Conservation (phyloP, 768 basidiomycete genomes). For the Suillus discolor region DNA sequence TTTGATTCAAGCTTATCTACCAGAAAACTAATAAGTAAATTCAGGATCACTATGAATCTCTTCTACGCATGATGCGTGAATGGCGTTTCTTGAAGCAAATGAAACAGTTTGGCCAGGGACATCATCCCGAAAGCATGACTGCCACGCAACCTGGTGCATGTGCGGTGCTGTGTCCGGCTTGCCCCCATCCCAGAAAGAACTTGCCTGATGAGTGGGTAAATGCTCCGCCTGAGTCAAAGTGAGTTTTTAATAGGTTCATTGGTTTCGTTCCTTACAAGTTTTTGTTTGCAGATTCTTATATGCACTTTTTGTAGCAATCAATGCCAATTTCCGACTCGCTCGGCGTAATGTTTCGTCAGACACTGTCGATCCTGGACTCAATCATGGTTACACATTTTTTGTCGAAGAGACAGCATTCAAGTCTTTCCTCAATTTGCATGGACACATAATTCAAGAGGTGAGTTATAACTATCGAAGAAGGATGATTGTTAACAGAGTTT, state of each 20-base stretch:
- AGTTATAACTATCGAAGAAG: not conserved
- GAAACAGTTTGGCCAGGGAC: not conserved
- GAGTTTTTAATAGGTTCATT: not conserved
- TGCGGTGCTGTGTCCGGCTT: constrained; percentile 7
- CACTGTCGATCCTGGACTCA: constrained; percentile 20
- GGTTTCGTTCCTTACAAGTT: not conserved
- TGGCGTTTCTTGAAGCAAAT: not conserved
- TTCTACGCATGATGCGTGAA: not conserved
- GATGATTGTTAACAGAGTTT: not conserved
- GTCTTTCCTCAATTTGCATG: constrained; percentile 11
- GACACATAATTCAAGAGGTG: constrained; percentile 19
- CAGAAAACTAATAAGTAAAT: not conserved
- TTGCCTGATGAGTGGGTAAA: constrained; percentile 8
- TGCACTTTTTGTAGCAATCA: constrained; percentile 22
- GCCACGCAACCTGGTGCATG: not conserved
- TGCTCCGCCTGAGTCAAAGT: not conserved
- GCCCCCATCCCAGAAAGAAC: constrained; percentile 10
- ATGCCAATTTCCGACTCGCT: constrained; percentile 31
- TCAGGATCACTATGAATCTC: not conserved
- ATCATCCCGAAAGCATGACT: not conserved
- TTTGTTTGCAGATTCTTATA: constrained; percentile 17
- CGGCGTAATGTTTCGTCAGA: constrained; percentile 14
- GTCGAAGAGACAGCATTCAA: constrained; percentile 22
- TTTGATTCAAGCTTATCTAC: not conserved
- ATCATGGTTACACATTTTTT: constrained; percentile 23